Evolutionary conservation across 1,139 yeast species (phyloP).

Genomic region (Wickerhamomyces sp.): DNA sequence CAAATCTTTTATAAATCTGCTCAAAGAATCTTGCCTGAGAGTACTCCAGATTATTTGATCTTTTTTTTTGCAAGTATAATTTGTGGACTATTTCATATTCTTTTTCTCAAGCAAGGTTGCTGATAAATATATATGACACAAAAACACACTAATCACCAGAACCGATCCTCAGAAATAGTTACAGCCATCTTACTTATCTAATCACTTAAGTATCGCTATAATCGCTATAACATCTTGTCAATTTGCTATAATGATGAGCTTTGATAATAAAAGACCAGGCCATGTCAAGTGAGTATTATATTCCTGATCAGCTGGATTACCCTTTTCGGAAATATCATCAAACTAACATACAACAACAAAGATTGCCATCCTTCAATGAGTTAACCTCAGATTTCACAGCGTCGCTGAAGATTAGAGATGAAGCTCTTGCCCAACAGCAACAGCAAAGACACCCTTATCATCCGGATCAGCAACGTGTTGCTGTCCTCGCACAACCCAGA

Average conservation of each 20-base stretch:
- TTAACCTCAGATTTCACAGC: conserved; percentile 15
- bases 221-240: no score
- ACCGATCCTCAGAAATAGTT: no score
- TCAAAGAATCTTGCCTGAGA: no score
- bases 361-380: conserved; percentile 23
- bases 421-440: neutral
- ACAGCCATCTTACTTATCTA: no score
- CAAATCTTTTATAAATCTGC: neutral
- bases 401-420: neutral
- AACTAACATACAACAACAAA: conserved; percentile 8
- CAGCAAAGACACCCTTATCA: neutral
- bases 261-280: conserved; percentile 5
- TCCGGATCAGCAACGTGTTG: neutral
- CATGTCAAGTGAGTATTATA: conserved; percentile 9
- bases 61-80: no score
- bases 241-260: conserved; percentile 9
- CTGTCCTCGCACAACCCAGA: neutral
- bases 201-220: no score
- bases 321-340: neutral
- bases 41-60: no score
- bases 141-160: no score
- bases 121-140: no score
- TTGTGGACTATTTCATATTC: no score
- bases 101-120: no score
- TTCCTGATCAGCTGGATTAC: conserved; percentile 5